Evolutionary conservation across 352 stramenopile species (phyloP).

Genomic region (Pythium periplocum): DNA sequence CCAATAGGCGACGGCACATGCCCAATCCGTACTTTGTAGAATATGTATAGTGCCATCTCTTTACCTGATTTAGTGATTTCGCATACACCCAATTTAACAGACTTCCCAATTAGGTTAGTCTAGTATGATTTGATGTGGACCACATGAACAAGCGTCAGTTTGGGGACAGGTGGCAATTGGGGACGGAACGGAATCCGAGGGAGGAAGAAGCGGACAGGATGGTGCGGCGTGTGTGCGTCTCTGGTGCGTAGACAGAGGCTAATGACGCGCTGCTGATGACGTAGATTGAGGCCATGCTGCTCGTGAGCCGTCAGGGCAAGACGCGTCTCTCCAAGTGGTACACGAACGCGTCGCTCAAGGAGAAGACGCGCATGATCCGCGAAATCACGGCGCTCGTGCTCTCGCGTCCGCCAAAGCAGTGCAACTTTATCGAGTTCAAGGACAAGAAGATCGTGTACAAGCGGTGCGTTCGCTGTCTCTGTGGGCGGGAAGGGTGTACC

Average conservation of each 20-base stretch:
- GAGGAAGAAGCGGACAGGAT: no score
- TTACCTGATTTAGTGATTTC: no score
- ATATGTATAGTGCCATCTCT: no score
- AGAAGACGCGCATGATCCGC: constrained; percentile 86
- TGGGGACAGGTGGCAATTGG: no score
- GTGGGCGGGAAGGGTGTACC: background rate
- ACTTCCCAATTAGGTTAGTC: no score
- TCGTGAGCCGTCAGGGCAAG: constrained; percentile 91
- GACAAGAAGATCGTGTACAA: constrained; percentile 98
- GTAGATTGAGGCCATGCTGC: constrained; percentile 85
- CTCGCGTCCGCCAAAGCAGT: constrained; percentile 76
- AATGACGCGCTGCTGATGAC: no score
- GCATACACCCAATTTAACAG: no score
- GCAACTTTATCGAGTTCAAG: constrained; percentile 97
- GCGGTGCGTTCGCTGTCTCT: constrained; percentile 40
- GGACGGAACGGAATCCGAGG: no score
- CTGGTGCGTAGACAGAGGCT: no score
- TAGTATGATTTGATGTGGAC: background rate
- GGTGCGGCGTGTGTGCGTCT: no score
- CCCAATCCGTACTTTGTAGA: constrained; percentile 1
- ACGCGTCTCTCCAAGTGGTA: constrained; percentile 91
- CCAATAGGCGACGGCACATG: constrained; percentile 5
- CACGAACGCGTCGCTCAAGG: constrained; percentile 62
- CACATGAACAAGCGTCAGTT: background rate
- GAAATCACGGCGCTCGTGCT: constrained; percentile 88